Conservation (phyloP, 2,329 filamentous ascomycete species). For the Scedosporium minutisporum region DNA sequence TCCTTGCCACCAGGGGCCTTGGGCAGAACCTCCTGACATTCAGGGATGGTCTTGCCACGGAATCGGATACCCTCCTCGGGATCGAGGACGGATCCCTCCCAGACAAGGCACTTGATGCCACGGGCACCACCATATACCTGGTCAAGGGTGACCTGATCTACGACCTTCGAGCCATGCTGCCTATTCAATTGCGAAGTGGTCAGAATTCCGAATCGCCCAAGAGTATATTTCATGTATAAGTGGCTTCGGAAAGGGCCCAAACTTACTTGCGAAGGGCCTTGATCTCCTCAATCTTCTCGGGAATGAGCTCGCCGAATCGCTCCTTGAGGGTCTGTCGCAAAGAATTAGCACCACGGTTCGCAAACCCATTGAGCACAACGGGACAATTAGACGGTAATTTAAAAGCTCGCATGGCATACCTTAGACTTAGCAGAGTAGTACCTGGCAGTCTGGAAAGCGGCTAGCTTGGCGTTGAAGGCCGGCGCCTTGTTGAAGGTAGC, state of each 20-base stretch:
- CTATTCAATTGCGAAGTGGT: constrained; percentile 32
- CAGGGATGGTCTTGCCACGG: constrained; percentile 97
- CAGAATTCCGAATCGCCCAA: constrained; percentile 11
- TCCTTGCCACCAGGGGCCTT: constrained; percentile 95
- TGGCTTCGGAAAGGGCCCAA: constrained; percentile 6
- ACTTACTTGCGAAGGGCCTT: constrained; percentile 94
- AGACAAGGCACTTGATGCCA: constrained; percentile 97
- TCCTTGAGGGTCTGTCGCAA: constrained; percentile 78
- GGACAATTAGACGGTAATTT: background rate
- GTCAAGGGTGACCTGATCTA: constrained; percentile 97
- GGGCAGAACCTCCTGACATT: constrained; percentile 95
- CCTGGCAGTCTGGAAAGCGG: constrained; percentile 73
- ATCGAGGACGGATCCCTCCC: constrained; percentile 98
- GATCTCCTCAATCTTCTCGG: constrained; percentile 97
- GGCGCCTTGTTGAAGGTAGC: constrained; percentile 55
- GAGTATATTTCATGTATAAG: background rate
- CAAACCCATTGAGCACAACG: background rate
- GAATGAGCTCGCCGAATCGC: constrained; percentile 91
- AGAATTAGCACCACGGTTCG: background rate
- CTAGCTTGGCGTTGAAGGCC: constrained; percentile 57
- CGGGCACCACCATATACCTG: constrained; percentile 99
- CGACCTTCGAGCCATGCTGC: constrained; percentile 88
- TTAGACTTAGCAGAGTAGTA: constrained; percentile 91
- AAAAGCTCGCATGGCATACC: constrained; percentile 38
- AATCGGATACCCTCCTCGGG: constrained; percentile 98